A percentile compares a stretch with the other conserved stretches of the same genome.
Evolutionary conservation across 768 basidiomycete species (phyloP).

Genomic region (Mycena indigotica): DNA sequence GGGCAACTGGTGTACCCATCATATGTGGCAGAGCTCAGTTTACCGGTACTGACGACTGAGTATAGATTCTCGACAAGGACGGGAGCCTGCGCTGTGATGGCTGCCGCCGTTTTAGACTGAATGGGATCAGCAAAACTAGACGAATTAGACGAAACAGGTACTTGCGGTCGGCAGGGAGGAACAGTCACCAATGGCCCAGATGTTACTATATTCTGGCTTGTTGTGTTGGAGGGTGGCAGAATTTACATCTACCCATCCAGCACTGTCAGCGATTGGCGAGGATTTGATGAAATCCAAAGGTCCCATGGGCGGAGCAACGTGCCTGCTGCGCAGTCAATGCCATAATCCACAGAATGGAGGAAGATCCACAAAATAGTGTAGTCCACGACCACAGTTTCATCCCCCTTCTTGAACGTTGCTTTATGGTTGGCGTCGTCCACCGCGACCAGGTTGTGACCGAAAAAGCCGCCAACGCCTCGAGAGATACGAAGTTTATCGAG

Average conservation of each 20-base stretch:
- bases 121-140: not conserved
- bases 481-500: slow-evolving; percentile 74
- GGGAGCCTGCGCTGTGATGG: slow-evolving; percentile 88
- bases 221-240: slow-evolving; percentile 78
- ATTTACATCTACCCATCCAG: slow-evolving; percentile 91
- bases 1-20: slow-evolving; percentile 91
- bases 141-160: not conserved
- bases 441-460: slow-evolving; percentile 80
- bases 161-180: slow-evolving; percentile 76
- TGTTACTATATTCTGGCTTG: slow-evolving; percentile 77
- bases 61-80: slow-evolving; percentile 88
- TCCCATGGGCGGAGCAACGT: slow-evolving; percentile 92
- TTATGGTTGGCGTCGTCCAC: slow-evolving; percentile 70
- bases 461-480: slow-evolving; percentile 79
- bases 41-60: slow-evolving; percentile 72
- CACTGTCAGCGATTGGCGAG: slow-evolving; percentile 75
- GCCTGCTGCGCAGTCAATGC: slow-evolving; percentile 33
- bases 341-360: not conserved
- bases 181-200: slow-evolving; percentile 92
- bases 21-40: slow-evolving; percentile 69
- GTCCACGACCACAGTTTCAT: slow-evolving; percentile 69
- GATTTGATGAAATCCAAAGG: slow-evolving; percentile 79
- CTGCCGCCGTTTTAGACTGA: slow-evolving; percentile 89
- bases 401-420: slow-evolving; percentile 83
- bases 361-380: slow-evolving; percentile 62